Conservation (phyloP, 495 filamentous ascomycete species). For the Tuber umbilicatum region DNA sequence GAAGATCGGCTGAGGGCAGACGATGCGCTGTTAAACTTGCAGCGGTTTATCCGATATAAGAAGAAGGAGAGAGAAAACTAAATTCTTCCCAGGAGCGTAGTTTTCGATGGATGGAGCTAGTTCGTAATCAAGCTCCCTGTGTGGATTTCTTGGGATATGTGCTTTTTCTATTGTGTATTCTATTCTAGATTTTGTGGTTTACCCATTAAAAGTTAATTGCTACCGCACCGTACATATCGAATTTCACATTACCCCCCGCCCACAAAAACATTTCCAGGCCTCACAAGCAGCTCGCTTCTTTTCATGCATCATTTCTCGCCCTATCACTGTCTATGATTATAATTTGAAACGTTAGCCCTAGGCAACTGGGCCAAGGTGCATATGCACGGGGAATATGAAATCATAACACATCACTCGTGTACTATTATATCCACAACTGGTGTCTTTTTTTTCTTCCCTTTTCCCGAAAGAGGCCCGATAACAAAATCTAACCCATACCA, state of each 20-base stretch:
- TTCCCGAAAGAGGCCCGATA: neutral
- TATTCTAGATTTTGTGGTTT: neutral
- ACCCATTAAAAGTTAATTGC: neutral
- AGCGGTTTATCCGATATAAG: conserved; percentile 56
- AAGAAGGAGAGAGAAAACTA: conserved; percentile 44
- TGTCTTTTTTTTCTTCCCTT: neutral
- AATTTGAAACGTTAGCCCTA: neutral
- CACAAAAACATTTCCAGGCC: neutral
- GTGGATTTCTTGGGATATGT: neutral
- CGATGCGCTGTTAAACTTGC: conserved; percentile 53
- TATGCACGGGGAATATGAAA: neutral
- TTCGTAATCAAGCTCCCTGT: neutral
- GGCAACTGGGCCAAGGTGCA: neutral
- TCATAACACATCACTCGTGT: neutral
- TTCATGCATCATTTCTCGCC: neutral
- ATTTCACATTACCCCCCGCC: neutral
- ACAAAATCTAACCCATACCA: neutral
- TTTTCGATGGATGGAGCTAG: neutral
- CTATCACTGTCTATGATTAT: neutral
- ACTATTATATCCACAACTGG: neutral
- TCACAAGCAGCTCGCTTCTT: neutral
- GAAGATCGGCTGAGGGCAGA: conserved; percentile 53
- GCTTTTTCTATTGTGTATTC: neutral
- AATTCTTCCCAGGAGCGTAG: neutral
- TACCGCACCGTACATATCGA: neutral